Evolutionary conservation across 345 rosid species (phyloP).

Genomic region (Hibiscus mutabilis): DNA sequence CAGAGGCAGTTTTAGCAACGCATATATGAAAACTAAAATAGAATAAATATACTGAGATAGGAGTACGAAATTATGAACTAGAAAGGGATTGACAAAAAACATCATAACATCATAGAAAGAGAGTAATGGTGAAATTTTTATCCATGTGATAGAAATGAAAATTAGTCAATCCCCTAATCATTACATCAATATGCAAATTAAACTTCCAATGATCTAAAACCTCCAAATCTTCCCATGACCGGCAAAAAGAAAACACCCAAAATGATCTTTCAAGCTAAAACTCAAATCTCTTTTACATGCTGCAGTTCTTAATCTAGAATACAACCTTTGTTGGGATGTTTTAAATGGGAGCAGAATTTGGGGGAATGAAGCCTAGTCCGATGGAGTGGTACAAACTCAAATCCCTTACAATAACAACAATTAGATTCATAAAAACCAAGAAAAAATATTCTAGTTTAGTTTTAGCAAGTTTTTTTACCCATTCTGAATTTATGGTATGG

Average conservation of each 20-base stretch:
- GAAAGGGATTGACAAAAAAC: too few relatives aligned
- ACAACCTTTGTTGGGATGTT: neutral
- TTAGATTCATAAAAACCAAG: too few relatives aligned
- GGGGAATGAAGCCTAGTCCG: constrained; percentile 99
- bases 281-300: constrained; percentile 29
- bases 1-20: too few relatives aligned
- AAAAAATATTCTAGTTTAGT: too few relatives aligned
- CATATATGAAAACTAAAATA: too few relatives aligned
- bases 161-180: constrained; percentile 41
- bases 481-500: too few relatives aligned
- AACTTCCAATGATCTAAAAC: constrained; percentile 7
- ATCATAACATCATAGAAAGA: too few relatives aligned
- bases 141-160: too few relatives aligned
- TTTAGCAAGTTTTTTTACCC: too few relatives aligned
- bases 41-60: too few relatives aligned
- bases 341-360: constrained; percentile 46
- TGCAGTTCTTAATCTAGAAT: neutral
- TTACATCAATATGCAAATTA: constrained; percentile 53
- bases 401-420: neutral
- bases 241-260: neutral
- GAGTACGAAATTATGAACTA: too few relatives aligned
- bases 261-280: neutral
- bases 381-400: constrained; percentile 32
- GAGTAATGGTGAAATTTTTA: too few relatives aligned
- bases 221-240: neutral